These are phyloP conservation scores for Annulohypoxylon maeteangense DNA, from an alignment of 495 filamentous ascomycete genomes.

Conservation along the genomic window DNA sequence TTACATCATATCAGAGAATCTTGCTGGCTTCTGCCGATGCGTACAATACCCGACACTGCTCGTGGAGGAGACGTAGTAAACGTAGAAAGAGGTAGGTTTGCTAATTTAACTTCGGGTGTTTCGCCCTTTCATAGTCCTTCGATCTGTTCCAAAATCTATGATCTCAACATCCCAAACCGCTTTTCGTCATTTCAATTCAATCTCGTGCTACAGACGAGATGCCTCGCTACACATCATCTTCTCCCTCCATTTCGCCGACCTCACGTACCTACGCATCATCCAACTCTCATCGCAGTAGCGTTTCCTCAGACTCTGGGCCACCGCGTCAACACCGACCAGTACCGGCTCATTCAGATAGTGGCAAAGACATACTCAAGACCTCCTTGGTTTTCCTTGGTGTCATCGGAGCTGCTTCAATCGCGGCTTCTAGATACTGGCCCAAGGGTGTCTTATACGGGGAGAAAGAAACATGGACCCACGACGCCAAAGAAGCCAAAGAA, in stretches of 20 bases:
- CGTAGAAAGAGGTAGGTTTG: not conserved
- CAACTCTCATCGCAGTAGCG: conserved; percentile 20
- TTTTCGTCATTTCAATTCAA: not conserved
- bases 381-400: conserved; percentile 53
- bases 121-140: not conserved
- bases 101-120: not conserved
- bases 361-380: conserved; percentile 41
- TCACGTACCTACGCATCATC: conserved; percentile 11
- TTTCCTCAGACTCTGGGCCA: not conserved
- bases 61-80: not conserved
- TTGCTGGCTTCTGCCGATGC: not conserved
- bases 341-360: not conserved
- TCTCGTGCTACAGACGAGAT: conserved; percentile 11
- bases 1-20: conserved; percentile 24
- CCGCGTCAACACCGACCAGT: conserved; percentile 3
- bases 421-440: conserved; percentile 55
- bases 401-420: conserved; percentile 50
- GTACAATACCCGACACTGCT: not conserved
- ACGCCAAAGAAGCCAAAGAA: conserved; percentile 35
- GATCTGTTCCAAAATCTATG: not conserved
- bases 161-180: not conserved
- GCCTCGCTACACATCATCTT: conserved; percentile 32
- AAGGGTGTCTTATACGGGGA: conserved; percentile 53
- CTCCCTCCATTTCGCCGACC: conserved; percentile 21
- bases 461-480: conserved; percentile 46